Evolutionary conservation across 1,139 yeast species (phyloP), one percentile per base, ranked within the genome.

Genomic region (Candida buenavistaensis): DNA sequence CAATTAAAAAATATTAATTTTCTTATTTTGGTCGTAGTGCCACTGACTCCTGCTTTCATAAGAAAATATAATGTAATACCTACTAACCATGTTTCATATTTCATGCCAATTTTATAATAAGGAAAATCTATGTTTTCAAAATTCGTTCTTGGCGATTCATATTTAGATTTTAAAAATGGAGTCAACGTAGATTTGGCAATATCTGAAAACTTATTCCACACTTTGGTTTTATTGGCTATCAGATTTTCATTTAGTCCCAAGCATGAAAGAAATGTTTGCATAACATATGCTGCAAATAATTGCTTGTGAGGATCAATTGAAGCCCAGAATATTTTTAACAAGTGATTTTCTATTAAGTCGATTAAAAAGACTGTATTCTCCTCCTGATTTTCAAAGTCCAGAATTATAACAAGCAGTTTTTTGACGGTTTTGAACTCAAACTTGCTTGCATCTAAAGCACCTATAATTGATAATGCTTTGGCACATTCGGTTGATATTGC

Each of bases 291-390:
- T 23, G 90, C 72, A 52, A 83, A 86, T 42, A 86, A 69, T 54
- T 94, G 98, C 34, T 81, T 79, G 16, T 79, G 77, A 0, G 98
- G 96, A 52, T 89, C 89, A 30, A 83, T 85, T 1, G 97, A 83
- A 1, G 96, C 89, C 78, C 95, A 82, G 55, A 89, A 90, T 2
- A 88, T 78, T 28, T 85, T 86, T 7, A 90, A 82, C 12, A 94
- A 67, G 43, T 79, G 72, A 34, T 75, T 74, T 44, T 86, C 84
- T 31, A 90, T 65, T 38, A 90, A 78, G 46, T 75, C 72, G 5
- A 78, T 65, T 12, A 89, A 68, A 51, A 92, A 88, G 4, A 67
- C 69, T 4, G 79, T 66, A 23, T 79, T 77, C 47, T 89, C 96
- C 3, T 55, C 55, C n/a, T 66, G 69, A 35, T 81, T 82, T 33